These are phyloP conservation scores for Galeopsis tetrahit DNA, from an alignment of 257 asterid species.

Conservation along the genomic window DNA sequence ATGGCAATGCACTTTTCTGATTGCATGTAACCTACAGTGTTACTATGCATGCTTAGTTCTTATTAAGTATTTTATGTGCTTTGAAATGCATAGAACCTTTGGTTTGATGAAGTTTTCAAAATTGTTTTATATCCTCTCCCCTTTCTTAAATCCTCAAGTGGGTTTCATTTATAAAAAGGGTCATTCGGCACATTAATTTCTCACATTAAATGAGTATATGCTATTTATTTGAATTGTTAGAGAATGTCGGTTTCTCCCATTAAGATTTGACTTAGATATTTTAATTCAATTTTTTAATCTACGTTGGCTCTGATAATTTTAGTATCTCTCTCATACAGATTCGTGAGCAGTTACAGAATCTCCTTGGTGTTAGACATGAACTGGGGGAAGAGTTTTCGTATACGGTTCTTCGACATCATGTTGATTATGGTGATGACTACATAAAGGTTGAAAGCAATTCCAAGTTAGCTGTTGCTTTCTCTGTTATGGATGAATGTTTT, in stretches of 20 bases:
- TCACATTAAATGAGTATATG: background rate
- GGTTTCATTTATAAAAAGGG: constrained; percentile 17
- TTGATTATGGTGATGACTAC: constrained; percentile 48
- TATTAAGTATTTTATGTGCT: background rate
- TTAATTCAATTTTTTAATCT: constrained; percentile 21
- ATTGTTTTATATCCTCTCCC: constrained; percentile 14
- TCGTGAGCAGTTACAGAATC: constrained; percentile 62
- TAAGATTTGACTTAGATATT: background rate
- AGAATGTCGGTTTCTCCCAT: constrained; percentile 9
- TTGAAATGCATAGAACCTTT: constrained; percentile 15
- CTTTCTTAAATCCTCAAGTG: background rate
- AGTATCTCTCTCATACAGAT: constrained; percentile 54
- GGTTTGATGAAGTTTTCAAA: constrained; percentile 10
- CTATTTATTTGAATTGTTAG: constrained; percentile 13
- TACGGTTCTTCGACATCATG: constrained; percentile 65
- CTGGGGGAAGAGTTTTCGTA: constrained; percentile 77
- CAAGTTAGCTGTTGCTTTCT: constrained; percentile 65
- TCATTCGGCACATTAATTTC: constrained; percentile 12
- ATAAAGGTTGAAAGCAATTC: constrained; percentile 55
- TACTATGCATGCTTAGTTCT: constrained; percentile 15
- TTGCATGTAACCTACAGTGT: constrained; percentile 9
- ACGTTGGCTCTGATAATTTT: constrained; percentile 34
- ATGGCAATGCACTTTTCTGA: background rate
- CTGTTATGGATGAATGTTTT: constrained; percentile 71
- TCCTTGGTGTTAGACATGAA: constrained; percentile 75